These are phyloP conservation scores for Colletotrichum paranaense DNA, from an alignment of 2,329 filamentous ascomycete species.

Conservation along the genomic window DNA sequence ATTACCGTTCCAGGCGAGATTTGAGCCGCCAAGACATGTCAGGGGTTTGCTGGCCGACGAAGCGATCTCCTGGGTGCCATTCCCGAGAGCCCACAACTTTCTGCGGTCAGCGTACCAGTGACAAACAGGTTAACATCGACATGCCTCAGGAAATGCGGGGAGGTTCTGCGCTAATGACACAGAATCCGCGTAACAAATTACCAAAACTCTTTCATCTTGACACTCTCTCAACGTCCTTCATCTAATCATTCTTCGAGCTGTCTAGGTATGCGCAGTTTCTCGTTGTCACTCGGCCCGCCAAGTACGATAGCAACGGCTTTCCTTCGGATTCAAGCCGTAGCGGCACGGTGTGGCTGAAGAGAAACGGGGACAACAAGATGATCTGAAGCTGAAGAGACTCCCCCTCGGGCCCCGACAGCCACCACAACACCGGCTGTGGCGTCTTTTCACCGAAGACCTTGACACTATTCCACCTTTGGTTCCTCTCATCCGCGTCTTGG, in stretches of 20 bases:
- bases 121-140: not conserved
- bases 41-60: not conserved
- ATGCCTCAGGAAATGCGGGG: conserved; percentile 8
- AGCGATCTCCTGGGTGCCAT: conserved; percentile 6
- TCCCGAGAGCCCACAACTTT: not conserved
- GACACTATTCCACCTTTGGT: conserved; percentile 4
- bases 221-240: not conserved
- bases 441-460: not conserved
- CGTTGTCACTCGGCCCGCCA: not conserved
- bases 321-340: not conserved
- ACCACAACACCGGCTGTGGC: conserved; percentile 2
- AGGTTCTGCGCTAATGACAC: conserved; percentile 9
- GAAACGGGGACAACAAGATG: not conserved
- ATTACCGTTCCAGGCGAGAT: not conserved
- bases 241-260: not conserved
- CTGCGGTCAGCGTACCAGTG: not conserved
- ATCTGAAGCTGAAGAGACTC: not conserved
- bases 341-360: not conserved
- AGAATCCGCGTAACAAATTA: not conserved
- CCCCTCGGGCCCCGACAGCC: not conserved
- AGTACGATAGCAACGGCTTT: not conserved
- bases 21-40: not conserved
- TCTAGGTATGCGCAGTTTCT: not conserved
- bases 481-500: conserved; percentile 13
- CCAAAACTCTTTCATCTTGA: not conserved